Conservation (phyloP, 345 rosid species). For the Bretschneidera sinensis region DNA sequence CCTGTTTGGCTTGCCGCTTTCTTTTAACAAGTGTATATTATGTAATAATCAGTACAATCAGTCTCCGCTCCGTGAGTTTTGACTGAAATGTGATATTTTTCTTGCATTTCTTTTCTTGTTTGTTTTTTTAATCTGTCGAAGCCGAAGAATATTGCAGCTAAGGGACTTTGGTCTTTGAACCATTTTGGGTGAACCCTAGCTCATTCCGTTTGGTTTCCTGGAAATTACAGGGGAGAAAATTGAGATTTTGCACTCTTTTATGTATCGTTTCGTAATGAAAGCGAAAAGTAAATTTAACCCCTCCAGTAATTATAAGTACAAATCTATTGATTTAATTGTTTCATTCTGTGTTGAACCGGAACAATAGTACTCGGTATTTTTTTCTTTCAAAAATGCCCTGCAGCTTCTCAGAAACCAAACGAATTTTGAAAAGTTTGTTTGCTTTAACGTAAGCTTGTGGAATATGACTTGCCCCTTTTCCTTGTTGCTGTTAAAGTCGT, state of each 20-base stretch:
- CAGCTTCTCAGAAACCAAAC: no score
- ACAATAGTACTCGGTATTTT: no score
- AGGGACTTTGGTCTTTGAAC: not conserved
- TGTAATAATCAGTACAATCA: not conserved
- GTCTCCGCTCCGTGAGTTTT: not conserved
- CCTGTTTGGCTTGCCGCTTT: constrained; percentile 1
- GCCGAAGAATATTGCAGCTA: not conserved
- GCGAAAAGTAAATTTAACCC: not conserved
- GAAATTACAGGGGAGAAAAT: not conserved
- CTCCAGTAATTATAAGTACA: not conserved
- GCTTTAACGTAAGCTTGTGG: not conserved
- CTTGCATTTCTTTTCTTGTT: not conserved
- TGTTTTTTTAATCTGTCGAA: no score
- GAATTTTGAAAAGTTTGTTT: not conserved
- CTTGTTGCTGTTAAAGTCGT: not conserved
- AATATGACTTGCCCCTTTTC: not conserved
- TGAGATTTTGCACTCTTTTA: not conserved
- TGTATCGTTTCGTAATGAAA: not conserved
- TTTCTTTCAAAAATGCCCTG: not conserved
- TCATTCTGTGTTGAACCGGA: not conserved
- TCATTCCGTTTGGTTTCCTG: constrained; percentile 7
- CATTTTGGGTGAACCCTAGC: constrained; percentile 15
- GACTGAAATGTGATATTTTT: constrained; percentile 6
- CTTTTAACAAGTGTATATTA: not conserved
- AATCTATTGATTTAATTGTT: no score